Evolutionary conservation across 2,329 filamentous ascomycete species (phyloP), one percentile per base, ranked within the genome.

Genomic region (Pseudocercospora eumusae): DNA sequence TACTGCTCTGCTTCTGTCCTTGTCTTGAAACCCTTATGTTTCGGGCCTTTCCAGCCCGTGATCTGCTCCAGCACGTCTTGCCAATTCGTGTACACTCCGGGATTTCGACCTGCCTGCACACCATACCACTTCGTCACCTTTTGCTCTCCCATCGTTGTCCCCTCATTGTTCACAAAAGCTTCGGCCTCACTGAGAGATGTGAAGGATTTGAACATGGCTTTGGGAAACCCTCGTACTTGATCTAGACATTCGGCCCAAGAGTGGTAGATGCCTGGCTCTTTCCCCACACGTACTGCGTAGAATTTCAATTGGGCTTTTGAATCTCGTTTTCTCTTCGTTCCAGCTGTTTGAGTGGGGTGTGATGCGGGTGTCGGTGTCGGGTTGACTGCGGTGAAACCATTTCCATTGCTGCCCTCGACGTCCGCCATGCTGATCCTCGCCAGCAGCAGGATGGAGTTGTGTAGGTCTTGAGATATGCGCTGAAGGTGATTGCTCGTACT

Each of bases 1-100:
- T 90, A 97, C 20, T 85, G 85, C 71, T 93, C 86, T 0, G 93
- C 93, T 75, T 96, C 92, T 61, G 81, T 82, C 25, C 72, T 71
- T 6, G 78, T 82, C 42, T 77, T 71, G 65, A 83, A 83, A 7
- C 73, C 74, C 68, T 78, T 79, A 60, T 81, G 85, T 62, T 83
- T 85, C 3, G 85, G 84, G 4, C 86, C 87, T 69, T 88, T 88
- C 72, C 87, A 88, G 2, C 89, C 91, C 31, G 82, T 85, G 64
- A 95, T 91, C 66, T 93, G 89, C 66, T 86, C 81, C 64, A 88
- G 82, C 10, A 89, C 91, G 45, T 87, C 84, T 11, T 83, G 76
- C 92, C 92, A 88, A 58, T 84, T 82, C 4, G 81, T 83, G 72
- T 88, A 88, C 18, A 88, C 84, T 1, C 86, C 86, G 0, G 86